A percentile compares a stretch with the other conserved stretches of the same genome.
Conservation (phyloP, 345 rosid genomes). For the Clarkia xantiana region DNA sequence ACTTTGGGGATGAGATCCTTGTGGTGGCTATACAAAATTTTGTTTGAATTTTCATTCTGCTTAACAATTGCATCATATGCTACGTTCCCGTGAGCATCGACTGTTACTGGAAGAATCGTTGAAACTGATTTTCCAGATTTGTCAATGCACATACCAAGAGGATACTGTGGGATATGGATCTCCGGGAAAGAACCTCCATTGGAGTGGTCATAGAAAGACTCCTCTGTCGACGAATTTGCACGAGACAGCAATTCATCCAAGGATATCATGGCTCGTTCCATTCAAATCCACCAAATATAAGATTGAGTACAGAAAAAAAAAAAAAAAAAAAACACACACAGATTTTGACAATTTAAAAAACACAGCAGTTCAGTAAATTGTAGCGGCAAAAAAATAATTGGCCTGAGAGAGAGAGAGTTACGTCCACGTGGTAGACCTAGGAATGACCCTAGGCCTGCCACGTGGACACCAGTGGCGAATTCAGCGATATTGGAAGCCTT, state of each 20-base stretch:
- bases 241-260: slow-evolving; percentile 56
- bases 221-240: slow-evolving; percentile 47
- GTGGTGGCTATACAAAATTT: slow-evolving; percentile 72
- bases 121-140: slow-evolving; percentile 53
- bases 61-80: slow-evolving; percentile 87
- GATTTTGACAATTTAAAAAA: no score
- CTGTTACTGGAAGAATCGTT: slow-evolving; percentile 63
- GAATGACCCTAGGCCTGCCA: slow-evolving; percentile 49
- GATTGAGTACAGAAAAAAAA: no score
- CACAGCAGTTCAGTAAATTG: no score
- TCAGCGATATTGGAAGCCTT: slow-evolving; percentile 57
- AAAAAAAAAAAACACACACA: no score
- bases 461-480: slow-evolving; percentile 46
- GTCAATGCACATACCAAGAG: slow-evolving; percentile 72
- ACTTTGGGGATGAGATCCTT: no score
- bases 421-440: slow-evolving; percentile 55
- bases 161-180: slow-evolving; percentile 79
- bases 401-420: slow-evolving; percentile 63
- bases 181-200: slow-evolving; percentile 95
- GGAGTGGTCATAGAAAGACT: slow-evolving; percentile 68
- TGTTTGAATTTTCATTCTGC: slow-evolving; percentile 51
- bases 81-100: slow-evolving; percentile 77
- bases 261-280: no score
- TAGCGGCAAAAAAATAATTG: no score
- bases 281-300: no score